A percentile compares a stretch with the other conserved stretches of the same genome.
Conservation (phyloP, 1,284 basidiomycete species). For the Leccinum solheimii region DNA sequence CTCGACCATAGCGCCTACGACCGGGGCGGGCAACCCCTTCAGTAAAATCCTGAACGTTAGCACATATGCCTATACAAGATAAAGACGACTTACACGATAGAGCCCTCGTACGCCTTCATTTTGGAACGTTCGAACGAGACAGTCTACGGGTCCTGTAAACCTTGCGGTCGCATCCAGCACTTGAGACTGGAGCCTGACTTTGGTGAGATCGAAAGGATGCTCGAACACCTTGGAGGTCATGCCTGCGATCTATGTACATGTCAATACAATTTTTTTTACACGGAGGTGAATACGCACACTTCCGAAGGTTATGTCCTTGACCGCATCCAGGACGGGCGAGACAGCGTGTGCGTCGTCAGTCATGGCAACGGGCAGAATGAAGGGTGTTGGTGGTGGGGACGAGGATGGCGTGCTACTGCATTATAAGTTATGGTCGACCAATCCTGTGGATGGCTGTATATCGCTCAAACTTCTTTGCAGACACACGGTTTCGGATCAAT, state of each 20-base stretch:
- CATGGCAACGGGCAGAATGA: conserved; percentile 15
- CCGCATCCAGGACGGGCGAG: conserved; percentile 34
- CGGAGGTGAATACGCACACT: conserved; percentile 40
- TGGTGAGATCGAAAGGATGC: conserved; percentile 75
- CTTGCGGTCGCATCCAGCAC: conserved; percentile 69
- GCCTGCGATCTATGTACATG: conserved; percentile 57
- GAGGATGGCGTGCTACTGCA: conserved; percentile 23
- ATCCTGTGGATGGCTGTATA: conserved; percentile 27
- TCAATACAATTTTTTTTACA: not conserved
- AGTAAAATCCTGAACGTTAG: not conserved
- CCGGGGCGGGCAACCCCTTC: conserved; percentile 89
- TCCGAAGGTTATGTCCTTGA: conserved; percentile 52
- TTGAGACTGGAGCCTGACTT: conserved; percentile 87
- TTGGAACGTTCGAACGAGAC: conserved; percentile 75
- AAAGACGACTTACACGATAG: conserved; percentile 67
- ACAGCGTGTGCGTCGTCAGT: conserved; percentile 19
- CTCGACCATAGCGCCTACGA: conserved; percentile 91
- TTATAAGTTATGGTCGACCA: conserved; percentile 24
- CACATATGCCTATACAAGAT: not conserved
- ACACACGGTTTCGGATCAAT: conserved; percentile 11
- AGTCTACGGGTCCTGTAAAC: conserved; percentile 86
- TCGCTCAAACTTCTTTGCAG: conserved; percentile 15
- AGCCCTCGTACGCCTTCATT: conserved; percentile 83
- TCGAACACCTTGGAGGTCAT: conserved; percentile 73
- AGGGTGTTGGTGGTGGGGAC: conserved; percentile 4